Base-by-base conservation (phyloP, 352 stramenopile genomes). In the Phytophthora foliorum region DNA sequence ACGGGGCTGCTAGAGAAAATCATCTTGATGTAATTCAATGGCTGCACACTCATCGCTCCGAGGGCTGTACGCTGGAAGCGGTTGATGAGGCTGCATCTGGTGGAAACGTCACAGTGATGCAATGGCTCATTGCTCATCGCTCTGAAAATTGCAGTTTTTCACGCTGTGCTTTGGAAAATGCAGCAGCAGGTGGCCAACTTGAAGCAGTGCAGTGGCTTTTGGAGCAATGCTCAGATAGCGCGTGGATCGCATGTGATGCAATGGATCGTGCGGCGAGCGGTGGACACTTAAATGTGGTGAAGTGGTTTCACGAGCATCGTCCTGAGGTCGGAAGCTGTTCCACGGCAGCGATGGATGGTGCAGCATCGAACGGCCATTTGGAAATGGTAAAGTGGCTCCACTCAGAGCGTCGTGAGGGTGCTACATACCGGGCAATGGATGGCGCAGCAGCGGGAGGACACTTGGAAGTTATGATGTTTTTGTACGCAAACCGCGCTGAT, bases 381-480 rank as follows among this genome's bases (percentile, higher is more conserved):
- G 31, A 69, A 39, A 60, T 67, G 25, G 49, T 80, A 31, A 56
- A 68, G 29, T 74, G 72, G 72, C 39, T 80, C 13, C 63, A 80
- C 48, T 22, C 14, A 1, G 73, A 77, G 25, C 72, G 72, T 27
- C 38, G 32, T 41, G 72, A 80, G 39, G 68, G 72, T 11, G 69
- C 46, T 44, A 75, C 72, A 10, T 75, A 64, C 25, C 41, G 55
- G 36, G 72, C 72, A 29, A 77, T 80, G 49, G 63, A 80, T 44
- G 67, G 63, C 25, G 72, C 72, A 27, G 72, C 72, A 38, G 58
- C 63, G 21, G 58, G 58, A 16, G 75, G 75, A 0, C 57, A 80
- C 32, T 76, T 83, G 11, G 64, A 81, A 25, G 50, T 80, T 3
- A 34, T 83, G 29, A 42, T 75, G 32, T 81, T 75, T 44, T 60